Conservation (phyloP, 352 stramenopile genomes). For the Lagenidium giganteum region DNA sequence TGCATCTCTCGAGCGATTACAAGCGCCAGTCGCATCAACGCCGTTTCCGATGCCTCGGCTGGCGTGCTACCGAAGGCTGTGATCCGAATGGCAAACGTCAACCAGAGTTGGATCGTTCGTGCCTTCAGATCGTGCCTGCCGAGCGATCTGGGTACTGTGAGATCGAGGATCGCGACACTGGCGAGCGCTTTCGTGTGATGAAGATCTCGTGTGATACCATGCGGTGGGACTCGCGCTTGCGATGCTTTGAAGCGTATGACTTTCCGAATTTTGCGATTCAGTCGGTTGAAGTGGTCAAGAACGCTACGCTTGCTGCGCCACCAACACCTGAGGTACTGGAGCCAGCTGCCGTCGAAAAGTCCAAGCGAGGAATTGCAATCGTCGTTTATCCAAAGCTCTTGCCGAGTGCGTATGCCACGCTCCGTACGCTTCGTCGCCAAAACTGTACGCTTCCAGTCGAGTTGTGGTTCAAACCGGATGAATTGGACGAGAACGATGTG, state of each 20-base stretch:
- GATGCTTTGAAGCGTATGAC: slow-evolving; percentile 42
- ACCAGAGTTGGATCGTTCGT: slow-evolving; percentile 39
- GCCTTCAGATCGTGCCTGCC: slow-evolving; percentile 32
- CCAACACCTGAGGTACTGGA: too few relatives aligned
- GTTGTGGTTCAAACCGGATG: slow-evolving; percentile 37
- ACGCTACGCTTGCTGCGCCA: background rate
- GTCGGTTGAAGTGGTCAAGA: slow-evolving; percentile 25
- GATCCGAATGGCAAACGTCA: slow-evolving; percentile 38
- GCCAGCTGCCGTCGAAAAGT: slow-evolving; percentile 5
- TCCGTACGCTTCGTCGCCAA: slow-evolving; percentile 36
- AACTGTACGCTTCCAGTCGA: slow-evolving; percentile 66
- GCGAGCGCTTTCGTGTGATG: slow-evolving; percentile 68
- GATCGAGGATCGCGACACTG: slow-evolving; percentile 41
- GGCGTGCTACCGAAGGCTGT: slow-evolving; percentile 50
- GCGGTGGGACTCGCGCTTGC: slow-evolving; percentile 40
- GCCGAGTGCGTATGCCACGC: slow-evolving; percentile 58
- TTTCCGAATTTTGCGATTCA: slow-evolving; percentile 61
- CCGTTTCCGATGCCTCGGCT: slow-evolving; percentile 54
- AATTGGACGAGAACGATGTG: slow-evolving; percentile 8
- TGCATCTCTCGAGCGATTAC: slow-evolving; percentile 1
- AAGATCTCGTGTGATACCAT: slow-evolving; percentile 57
- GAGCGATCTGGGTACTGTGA: slow-evolving; percentile 63
- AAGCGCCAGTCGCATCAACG: slow-evolving; percentile 23
- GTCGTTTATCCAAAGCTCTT: slow-evolving; percentile 69
- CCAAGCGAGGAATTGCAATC: slow-evolving; percentile 57